These are phyloP conservation scores for Oryza punctata DNA, from an alignment of 176 grass and related monocot species.

Conservation along the genomic window DNA sequence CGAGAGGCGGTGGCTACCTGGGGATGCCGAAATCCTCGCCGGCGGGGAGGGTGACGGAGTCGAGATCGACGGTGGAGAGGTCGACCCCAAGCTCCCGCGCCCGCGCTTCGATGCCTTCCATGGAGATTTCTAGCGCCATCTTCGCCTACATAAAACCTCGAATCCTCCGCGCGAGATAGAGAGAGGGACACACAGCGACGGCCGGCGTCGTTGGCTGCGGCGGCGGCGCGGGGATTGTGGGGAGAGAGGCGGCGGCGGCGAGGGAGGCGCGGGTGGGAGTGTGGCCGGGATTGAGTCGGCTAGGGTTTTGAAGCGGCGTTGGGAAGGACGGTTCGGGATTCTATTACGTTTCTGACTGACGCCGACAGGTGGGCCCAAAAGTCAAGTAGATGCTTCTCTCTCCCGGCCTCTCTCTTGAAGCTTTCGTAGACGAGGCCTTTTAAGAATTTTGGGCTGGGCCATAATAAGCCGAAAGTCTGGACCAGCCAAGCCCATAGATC, in stretches of 20 bases:
- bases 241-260: neutral
- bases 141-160: conserved; percentile 34
- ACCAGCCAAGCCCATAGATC: neutral
- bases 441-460: neutral
- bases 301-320: neutral
- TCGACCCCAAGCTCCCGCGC: conserved; percentile 55
- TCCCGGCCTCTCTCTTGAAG: neutral
- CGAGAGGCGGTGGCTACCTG: conserved; percentile 40
- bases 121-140: conserved; percentile 59
- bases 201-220: neutral
- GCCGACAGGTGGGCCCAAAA: neutral
- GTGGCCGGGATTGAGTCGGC: neutral
- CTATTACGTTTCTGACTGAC: neutral
- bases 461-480: too few species aligned
- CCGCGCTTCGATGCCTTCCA: conserved; percentile 63
- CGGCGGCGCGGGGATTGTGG: neutral
- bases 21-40: conserved; percentile 74
- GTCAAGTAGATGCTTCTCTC: neutral
- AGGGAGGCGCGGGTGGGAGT: neutral
- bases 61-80: conserved; percentile 63
- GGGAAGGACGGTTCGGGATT: neutral
- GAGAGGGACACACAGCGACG: neutral
- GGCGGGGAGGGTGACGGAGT: conserved; percentile 62
- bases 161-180: neutral
- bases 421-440: neutral